phyloP scores from a whole-genome alignment of 2,329 filamentous ascomycete genomes.

The Aspergillus ruber region DNA sequence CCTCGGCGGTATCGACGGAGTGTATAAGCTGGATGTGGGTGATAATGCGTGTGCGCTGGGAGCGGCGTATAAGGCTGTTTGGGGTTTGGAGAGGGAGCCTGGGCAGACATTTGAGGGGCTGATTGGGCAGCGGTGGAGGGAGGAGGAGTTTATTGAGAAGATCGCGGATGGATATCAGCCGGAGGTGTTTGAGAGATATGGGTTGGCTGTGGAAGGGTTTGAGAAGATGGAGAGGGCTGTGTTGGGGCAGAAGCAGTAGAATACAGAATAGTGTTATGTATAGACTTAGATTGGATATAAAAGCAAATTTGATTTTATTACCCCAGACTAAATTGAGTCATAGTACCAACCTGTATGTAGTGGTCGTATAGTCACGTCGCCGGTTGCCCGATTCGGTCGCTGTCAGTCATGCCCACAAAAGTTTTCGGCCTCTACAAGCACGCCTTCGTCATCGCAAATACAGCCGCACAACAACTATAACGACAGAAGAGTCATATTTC shows the following conservation, averaged over 20 bases:
- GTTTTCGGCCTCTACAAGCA: neutral
- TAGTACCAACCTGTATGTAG: neutral
- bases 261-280: no score
- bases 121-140: conserved; percentile 76
- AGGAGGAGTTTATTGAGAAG: conserved; percentile 73
- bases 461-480: neutral
- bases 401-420: neutral
- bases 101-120: conserved; percentile 81
- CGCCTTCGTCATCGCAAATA: neutral
- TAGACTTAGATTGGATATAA: neutral
- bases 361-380: conserved; percentile 10
- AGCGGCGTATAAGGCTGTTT: conserved; percentile 91
- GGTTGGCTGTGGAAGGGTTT: conserved; percentile 68
- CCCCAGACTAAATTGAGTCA: neutral
- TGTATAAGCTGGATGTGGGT: conserved; percentile 89
- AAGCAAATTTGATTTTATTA: neutral
- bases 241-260: conserved; percentile 35
- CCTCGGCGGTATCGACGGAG: conserved; percentile 79
- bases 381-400: conserved; percentile 17
- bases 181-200: conserved; percentile 71
- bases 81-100: conserved; percentile 66
- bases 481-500: neutral
- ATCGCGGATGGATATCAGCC: conserved; percentile 75
- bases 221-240: conserved; percentile 66
- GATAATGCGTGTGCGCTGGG: conserved; percentile 92